A percentile compares a stretch with the other conserved stretches of the same genome.
These are phyloP conservation scores for Venturia oleaginea DNA, from an alignment of 2,329 filamentous ascomycete species.

Conservation along the genomic window DNA sequence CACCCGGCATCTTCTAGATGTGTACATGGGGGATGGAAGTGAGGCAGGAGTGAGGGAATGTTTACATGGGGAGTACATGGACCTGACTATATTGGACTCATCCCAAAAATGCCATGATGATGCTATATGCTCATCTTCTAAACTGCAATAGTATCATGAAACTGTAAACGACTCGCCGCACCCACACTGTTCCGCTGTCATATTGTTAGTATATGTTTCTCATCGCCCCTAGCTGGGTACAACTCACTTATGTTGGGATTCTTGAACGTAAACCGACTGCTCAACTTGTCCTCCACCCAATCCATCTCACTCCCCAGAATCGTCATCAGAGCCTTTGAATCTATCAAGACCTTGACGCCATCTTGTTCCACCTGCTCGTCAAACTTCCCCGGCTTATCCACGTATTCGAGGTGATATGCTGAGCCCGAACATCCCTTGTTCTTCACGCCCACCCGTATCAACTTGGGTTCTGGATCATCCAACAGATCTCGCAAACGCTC, in stretches of 20 bases:
- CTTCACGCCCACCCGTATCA: conserved; percentile 89
- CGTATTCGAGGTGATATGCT: conserved; percentile 89
- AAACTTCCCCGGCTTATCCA: conserved; percentile 78
- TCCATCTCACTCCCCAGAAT: conserved; percentile 99
- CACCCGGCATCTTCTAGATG: conserved; percentile 39
- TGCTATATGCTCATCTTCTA: conserved; percentile 14
- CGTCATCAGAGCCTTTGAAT: conserved; percentile 94
- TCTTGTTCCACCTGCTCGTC: conserved; percentile 94
- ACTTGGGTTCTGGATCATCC: conserved; percentile 77
- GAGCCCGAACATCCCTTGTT: conserved; percentile 91
- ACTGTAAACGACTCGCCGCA: conserved; percentile 88
- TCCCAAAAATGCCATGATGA: conserved; percentile 17
- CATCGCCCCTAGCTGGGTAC: background rate
- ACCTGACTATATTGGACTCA: conserved; percentile 12
- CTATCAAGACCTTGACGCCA: conserved; percentile 88
- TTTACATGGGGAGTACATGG: background rate
- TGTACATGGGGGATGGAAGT: background rate
- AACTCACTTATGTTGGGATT: conserved; percentile 97
- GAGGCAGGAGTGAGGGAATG: background rate
- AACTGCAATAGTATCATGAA: conserved; percentile 13
- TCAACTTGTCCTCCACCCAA: conserved; percentile 93
- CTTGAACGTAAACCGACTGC: conserved; percentile 82
- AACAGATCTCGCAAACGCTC: conserved; percentile 68
- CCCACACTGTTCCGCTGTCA: conserved; percentile 85
- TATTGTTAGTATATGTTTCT: conserved; percentile 26